These are phyloP conservation scores for Suillus subaureus DNA, from an alignment of 768 basidiomycete species.

Conservation along the genomic window DNA sequence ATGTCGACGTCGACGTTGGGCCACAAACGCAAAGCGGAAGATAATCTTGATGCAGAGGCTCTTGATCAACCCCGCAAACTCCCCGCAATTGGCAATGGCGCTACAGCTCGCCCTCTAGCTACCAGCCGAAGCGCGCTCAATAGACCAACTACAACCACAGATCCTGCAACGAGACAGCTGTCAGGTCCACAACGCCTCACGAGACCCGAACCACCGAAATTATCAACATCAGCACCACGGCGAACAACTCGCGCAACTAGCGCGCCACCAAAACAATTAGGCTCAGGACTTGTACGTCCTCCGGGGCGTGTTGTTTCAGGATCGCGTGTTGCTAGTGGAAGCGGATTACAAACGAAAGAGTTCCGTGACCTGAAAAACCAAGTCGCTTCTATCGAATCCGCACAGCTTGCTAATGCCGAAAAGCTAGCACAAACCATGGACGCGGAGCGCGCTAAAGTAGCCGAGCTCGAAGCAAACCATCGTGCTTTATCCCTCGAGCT, in stretches of 20 bases:
- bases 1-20: constrained; percentile 17
- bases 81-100: constrained; percentile 55
- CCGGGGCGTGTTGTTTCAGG: constrained; percentile 24
- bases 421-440: constrained; percentile 67
- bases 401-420: constrained; percentile 55
- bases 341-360: constrained; percentile 42
- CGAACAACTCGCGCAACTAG: constrained; percentile 60
- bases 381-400: constrained; percentile 50
- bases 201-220: constrained; percentile 49
- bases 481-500: constrained; percentile 59
- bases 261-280: constrained; percentile 56
- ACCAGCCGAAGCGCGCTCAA: constrained; percentile 44
- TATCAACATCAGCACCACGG: constrained; percentile 41
- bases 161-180: constrained; percentile 13
- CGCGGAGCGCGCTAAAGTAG: constrained; percentile 64
- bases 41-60: constrained; percentile 48
- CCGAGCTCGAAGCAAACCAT: constrained; percentile 66
- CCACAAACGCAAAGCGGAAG: constrained; percentile 37
- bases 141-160: constrained; percentile 17
- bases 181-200: constrained; percentile 50
- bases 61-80: constrained; percentile 64
- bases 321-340: constrained; percentile 15
- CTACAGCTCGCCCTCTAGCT: constrained; percentile 50
- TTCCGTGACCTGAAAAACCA: constrained; percentile 57
- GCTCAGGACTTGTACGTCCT: constrained; percentile 26